Conservation (phyloP, 2,329 filamentous ascomycete genomes). For the Orbilia brochopaga region DNA sequence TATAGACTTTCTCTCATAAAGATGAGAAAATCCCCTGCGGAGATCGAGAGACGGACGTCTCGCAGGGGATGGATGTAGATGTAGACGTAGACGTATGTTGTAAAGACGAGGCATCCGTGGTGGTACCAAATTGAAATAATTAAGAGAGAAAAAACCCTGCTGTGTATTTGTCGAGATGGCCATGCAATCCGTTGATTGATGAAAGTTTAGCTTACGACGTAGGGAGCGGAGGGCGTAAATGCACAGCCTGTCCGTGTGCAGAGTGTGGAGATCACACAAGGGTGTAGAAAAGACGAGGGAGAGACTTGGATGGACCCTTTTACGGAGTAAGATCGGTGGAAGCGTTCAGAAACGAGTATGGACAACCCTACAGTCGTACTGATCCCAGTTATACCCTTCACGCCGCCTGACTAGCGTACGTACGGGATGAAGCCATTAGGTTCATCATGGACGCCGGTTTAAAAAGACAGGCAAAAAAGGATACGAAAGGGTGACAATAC, state of each 20-base stretch:
- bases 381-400: slow-evolving; percentile 44
- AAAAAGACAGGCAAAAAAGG: slow-evolving; percentile 21
- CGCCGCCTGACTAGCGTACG: not conserved
- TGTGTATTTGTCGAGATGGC: slow-evolving; percentile 38
- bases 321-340: slow-evolving; percentile 19
- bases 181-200: slow-evolving; percentile 52
- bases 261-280: slow-evolving; percentile 12
- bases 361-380: slow-evolving; percentile 51
- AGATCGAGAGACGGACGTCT: not conserved
- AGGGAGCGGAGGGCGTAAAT: slow-evolving; percentile 45
- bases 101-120: slow-evolving; percentile 12
- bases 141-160: slow-evolving; percentile 38
- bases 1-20: slow-evolving; percentile 47
- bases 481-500: slow-evolving; percentile 49
- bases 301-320: slow-evolving; percentile 27
- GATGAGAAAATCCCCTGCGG: slow-evolving; percentile 1
- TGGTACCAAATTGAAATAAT: slow-evolving; percentile 14
- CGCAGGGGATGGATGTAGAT: not conserved
- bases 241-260: slow-evolving; percentile 2
- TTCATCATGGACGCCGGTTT: slow-evolving; percentile 3
- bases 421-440: slow-evolving; percentile 33
- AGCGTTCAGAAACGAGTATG: slow-evolving; percentile 20
- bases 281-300: slow-evolving; percentile 26
- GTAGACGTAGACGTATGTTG: not conserved
- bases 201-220: slow-evolving; percentile 52